A percentile compares a stretch with the other conserved stretches of the same genome.
These are phyloP conservation scores for Emmonsiellopsis sp. DNA, from an alignment of 2,329 filamentous ascomycete genomes.

Conservation along the genomic window DNA sequence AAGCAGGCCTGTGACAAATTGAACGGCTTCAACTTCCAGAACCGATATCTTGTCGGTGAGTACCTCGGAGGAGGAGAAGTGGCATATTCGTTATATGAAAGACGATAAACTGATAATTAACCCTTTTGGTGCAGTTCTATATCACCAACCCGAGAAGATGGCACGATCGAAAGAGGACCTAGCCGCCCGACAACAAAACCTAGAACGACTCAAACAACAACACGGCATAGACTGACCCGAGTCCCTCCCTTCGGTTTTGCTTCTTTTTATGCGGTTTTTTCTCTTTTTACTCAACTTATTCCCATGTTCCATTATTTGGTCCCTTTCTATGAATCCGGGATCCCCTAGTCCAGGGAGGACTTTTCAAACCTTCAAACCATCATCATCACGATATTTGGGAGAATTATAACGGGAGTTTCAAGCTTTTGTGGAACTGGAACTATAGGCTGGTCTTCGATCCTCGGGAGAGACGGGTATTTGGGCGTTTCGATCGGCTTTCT, in stretches of 20 bases:
- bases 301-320: not conserved
- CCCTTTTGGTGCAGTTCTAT: slow-evolving; percentile 48
- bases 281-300: slow-evolving; percentile 7
- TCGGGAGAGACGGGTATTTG: not conserved
- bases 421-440: not conserved
- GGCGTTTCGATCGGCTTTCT: not conserved
- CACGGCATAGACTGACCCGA: slow-evolving; percentile 88
- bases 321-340: not conserved
- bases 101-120: not conserved
- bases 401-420: not conserved
- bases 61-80: slow-evolving; percentile 19
- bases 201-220: slow-evolving; percentile 96
- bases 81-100: not conserved
- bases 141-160: slow-evolving; percentile 72
- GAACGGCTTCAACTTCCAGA: slow-evolving; percentile 99
- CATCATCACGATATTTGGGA: not conserved
- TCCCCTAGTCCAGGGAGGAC: not conserved
- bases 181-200: slow-evolving; percentile 85
- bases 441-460: not conserved
- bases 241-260: not conserved
- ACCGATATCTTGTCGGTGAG: slow-evolving; percentile 94
- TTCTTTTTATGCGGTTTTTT: slow-evolving; percentile 15
- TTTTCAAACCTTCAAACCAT: not conserved
- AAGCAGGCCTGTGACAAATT: slow-evolving; percentile 99
- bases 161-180: slow-evolving; percentile 85